A percentile compares a stretch with the other conserved stretches of the same genome.
Conservation (phyloP, 345 rosid species). For the Boechera divaricarpa region DNA sequence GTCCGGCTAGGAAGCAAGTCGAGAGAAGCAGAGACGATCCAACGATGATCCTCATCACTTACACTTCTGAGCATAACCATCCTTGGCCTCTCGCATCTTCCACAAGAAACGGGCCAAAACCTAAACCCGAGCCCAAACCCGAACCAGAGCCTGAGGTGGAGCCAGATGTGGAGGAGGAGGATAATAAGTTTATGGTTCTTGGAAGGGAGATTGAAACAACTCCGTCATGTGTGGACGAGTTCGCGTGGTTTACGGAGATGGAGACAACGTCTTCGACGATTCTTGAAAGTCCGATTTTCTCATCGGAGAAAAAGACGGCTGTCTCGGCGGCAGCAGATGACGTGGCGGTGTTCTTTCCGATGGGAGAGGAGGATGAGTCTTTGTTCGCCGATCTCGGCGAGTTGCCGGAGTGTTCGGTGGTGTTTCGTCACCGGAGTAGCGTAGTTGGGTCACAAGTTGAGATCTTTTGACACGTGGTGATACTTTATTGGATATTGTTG, state of each 20-base stretch:
- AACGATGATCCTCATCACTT: conserved; percentile 78
- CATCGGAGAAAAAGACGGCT: conserved; percentile 43
- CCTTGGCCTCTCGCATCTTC: conserved; percentile 78
- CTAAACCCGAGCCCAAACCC: conserved; percentile 42
- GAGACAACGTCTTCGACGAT: conserved; percentile 75
- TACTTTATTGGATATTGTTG: conserved; percentile 29
- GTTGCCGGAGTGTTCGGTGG: conserved; percentile 93
- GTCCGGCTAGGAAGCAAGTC: conserved; percentile 98
- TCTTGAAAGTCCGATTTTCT: conserved; percentile 70
- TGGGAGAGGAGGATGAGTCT: conserved; percentile 88
- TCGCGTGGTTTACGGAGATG: conserved; percentile 84
- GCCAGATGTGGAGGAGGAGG: conserved; percentile 49
- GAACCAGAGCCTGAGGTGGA: conserved; percentile 44
- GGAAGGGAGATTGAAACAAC: conserved; percentile 48
- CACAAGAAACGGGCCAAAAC: conserved; percentile 49
- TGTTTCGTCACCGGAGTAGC: conserved; percentile 68
- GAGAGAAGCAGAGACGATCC: conserved; percentile 93
- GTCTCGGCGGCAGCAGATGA: conserved; percentile 47
- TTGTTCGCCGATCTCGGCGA: conserved; percentile 96
- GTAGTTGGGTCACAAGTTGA: conserved; percentile 66
- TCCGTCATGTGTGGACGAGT: conserved; percentile 61
- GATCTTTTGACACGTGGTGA: conserved; percentile 67
- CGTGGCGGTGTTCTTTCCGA: conserved; percentile 62
- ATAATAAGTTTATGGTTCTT: conserved; percentile 55
- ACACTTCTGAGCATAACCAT: conserved; percentile 93